Percentiles rank a stretch among this genome's conserved stretches.
Evolutionary conservation across 1,284 basidiomycete species (phyloP).

Genomic region (Amylostereum areolatum): DNA sequence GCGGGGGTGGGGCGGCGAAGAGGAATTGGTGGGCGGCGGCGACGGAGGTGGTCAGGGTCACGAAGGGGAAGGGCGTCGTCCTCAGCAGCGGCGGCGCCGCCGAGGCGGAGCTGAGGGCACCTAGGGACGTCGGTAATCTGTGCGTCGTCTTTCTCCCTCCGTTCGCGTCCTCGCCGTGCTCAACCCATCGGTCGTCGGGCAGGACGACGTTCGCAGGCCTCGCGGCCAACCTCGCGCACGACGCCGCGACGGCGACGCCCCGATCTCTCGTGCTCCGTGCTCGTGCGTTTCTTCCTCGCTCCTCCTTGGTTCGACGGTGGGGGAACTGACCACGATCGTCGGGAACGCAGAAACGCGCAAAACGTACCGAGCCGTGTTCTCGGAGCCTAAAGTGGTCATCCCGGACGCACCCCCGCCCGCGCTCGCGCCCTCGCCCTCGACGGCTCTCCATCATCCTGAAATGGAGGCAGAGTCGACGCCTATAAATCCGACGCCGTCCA

Average conservation of each 20-base stretch:
- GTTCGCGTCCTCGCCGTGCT: no score
- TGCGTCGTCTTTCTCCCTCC: conserved; percentile 28
- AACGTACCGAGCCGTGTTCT: conserved; percentile 66
- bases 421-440: background rate
- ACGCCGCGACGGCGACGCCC: conserved; percentile 51
- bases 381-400: conserved; percentile 60
- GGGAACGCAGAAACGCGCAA: conserved; percentile 39
- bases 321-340: conserved; percentile 3
- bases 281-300: conserved; percentile 41
- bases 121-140: conserved; percentile 71
- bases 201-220: conserved; percentile 61
- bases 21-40: conserved; percentile 80
- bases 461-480: background rate
- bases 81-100: conserved; percentile 57
- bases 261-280: conserved; percentile 66
- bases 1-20: conserved; percentile 52
- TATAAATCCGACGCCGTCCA: no score
- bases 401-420: conserved; percentile 23
- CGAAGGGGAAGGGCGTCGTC: conserved; percentile 69
- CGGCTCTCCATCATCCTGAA: background rate
- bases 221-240: conserved; percentile 59
- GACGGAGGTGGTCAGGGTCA: conserved; percentile 66
- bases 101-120: conserved; percentile 57
- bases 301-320: background rate
- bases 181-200: no score